Base-by-base conservation (phyloP, 1,284 basidiomycete genomes). In the Malassezia japonica region DNA sequence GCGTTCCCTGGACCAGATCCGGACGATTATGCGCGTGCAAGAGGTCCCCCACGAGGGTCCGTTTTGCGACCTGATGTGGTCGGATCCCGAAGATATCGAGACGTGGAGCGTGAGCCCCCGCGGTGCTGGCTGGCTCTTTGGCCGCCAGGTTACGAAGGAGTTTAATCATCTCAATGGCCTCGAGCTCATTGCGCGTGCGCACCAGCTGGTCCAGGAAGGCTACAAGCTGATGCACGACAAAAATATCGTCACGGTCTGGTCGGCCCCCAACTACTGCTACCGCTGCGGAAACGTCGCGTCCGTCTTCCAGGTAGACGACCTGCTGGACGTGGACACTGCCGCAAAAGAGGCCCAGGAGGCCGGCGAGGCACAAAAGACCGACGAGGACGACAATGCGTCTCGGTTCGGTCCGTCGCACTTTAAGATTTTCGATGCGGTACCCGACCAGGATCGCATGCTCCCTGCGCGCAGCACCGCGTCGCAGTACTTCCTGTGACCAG, bases 21-120 rank as follows among this genome's bases (percentile, higher is more conserved):
- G 90, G 21, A 86, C 90, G 15, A 78, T 95, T 48, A 87, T 87
- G 18, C 78, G 90, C 58, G 87, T 88, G 1, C 90, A 94, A 67
- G 90, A 96, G 74, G 89, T 94, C 39, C 90, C 91, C 1, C 90
- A 95, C 69, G 90, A 94, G 71, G 90, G 90, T n/a, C 87, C 90
- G 1, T 95, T 95, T 73, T 95, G 91, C 63, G 56, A 56, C 46
- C 36, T 56, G 32, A 55, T 59, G 53, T 56, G 57, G 48, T 90
- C 87, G 21, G 90, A 95, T 73, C 90, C 91, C 0, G 91, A 95
- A 69, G 89, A 95, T 31, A 84, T 94, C 34, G 87, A 90, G 35
- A 87, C 86, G 32, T 96, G 90, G 91, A 87, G 87, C 2, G 87
- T 95, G 32, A 89, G 86, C 64, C 90, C 91, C 6, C 79, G 90